Evolutionary conservation across 2,329 filamentous ascomycete species (phyloP), one percentile per base, ranked within the genome.

Genomic region (Claviceps sp.): DNA sequence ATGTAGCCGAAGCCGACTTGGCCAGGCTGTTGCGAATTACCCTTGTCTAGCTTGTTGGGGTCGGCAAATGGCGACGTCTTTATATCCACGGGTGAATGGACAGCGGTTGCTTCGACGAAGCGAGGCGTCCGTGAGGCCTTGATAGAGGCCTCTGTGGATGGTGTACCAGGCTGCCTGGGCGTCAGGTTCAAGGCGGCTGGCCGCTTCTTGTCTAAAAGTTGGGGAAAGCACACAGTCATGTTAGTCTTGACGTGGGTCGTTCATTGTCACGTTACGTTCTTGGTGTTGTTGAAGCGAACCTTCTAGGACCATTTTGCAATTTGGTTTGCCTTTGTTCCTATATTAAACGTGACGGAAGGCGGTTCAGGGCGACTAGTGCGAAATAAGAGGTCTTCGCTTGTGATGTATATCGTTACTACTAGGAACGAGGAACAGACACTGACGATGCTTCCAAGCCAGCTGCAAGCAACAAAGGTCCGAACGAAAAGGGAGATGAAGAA

Each of bases 1-100:
- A 96, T 86, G 71, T 95, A 96, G 66, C 90, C 89, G 68, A 97
- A 96, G 58, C 90, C 90, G 58, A 95, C 80, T 70, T 95, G 89
- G 54, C 84, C 87, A 37, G 90, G 86, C 47, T 54, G 39, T 64
- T 89, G 84, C 51, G 82, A 72, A 65, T 85, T 78, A 50, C 78
- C 73, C 40, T 58, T 52, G 65, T 79, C 73, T 44, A 75, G 75
- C 56, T 70, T 73, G 43, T 79, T 76, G 47, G 76, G 74, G 56
- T 82, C 77, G 60, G 74, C 73, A 60, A 86, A 85, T 8, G 81
- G 80, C 37, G 75, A 74, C 53, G 66, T 66, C 48, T 70, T 55
- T 52, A 60, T 71, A 55, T 89, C 84, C 62, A 89, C 73, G 43
- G 87, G 87, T 47, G 87, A 90, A 71, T 89, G 75, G 50, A 90